These are phyloP conservation scores for Calonectria multiphialidica DNA, from an alignment of 2,329 filamentous ascomycete species.

Conservation along the genomic window DNA sequence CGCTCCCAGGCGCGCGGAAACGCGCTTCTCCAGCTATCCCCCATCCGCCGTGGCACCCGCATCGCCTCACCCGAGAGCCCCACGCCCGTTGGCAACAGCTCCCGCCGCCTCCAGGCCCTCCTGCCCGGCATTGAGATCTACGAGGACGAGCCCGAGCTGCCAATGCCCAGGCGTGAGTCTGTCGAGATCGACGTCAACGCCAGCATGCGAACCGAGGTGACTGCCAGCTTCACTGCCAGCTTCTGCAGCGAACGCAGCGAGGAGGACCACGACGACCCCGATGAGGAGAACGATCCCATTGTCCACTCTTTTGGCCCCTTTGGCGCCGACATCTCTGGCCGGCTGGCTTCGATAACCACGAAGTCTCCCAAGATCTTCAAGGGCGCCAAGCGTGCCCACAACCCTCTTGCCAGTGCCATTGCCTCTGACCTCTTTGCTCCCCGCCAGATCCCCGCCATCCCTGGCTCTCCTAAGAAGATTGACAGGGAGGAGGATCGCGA, in stretches of 20 bases:
- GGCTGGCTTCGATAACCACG: conserved; percentile 82
- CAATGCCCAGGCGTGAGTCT: conserved; percentile 44
- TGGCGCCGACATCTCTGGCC: conserved; percentile 85
- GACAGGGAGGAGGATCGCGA: conserved; percentile 7
- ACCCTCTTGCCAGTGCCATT: conserved; percentile 33
- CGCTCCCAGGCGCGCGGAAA: conserved; percentile 46
- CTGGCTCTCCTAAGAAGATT: conserved; percentile 40
- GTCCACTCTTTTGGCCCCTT: conserved; percentile 93
- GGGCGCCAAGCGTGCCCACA: conserved; percentile 38
- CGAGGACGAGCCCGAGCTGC: conserved; percentile 71
- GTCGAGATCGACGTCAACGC: conserved; percentile 45
- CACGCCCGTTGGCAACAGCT: conserved; percentile 60
- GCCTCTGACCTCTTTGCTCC: conserved; percentile 41
- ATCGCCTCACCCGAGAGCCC: conserved; percentile 83
- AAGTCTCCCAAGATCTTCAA: conserved; percentile 68
- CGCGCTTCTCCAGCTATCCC: conserved; percentile 68
- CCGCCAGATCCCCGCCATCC: conserved; percentile 36
- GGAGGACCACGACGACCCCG: conserved; percentile 77
- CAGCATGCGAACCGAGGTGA: conserved; percentile 64
- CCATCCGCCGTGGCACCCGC: conserved; percentile 66
- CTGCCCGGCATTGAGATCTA: conserved; percentile 79
- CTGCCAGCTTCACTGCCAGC: conserved; percentile 65
- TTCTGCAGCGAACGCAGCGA: conserved; percentile 68
- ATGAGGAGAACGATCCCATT: conserved; percentile 95
- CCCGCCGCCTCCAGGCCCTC: conserved; percentile 59